These are phyloP conservation scores for Pythium rhizo-oryzae DNA, from an alignment of 352 stramenopile genomes.

Conservation along the genomic window DNA sequence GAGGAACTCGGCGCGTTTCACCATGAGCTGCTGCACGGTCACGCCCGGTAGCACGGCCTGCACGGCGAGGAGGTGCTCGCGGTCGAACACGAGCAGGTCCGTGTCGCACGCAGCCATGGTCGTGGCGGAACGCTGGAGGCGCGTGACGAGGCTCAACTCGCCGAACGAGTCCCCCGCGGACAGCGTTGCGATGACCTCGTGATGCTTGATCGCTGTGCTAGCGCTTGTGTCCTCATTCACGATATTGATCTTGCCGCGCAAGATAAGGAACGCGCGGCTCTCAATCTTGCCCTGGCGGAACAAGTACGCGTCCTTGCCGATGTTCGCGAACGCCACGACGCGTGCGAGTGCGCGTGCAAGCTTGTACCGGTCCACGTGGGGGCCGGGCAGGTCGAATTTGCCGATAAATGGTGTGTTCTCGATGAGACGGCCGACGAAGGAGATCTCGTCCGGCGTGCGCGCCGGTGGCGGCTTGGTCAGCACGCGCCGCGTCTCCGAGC, in stretches of 20 bases:
- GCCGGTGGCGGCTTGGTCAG: slow-evolving; percentile 38
- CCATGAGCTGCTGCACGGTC: slow-evolving; percentile 69
- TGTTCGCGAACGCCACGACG: slow-evolving; percentile 55
- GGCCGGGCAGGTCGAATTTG: slow-evolving; percentile 65
- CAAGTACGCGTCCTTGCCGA: slow-evolving; percentile 54
- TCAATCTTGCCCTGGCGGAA: slow-evolving; percentile 79
- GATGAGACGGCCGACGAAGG: slow-evolving; percentile 59
- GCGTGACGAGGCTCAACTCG: slow-evolving; percentile 74
- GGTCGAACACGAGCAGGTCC: slow-evolving; percentile 78
- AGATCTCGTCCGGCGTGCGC: slow-evolving; percentile 49
- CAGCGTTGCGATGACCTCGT: slow-evolving; percentile 71
- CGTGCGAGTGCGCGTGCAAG: slow-evolving; percentile 53
- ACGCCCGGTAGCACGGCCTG: slow-evolving; percentile 51
- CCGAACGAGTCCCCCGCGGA: slow-evolving; percentile 70
- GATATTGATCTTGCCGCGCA: slow-evolving; percentile 76
- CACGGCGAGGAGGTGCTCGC: slow-evolving; percentile 48
- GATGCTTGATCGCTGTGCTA: slow-evolving; percentile 38
- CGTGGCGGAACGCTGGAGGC: slow-evolving; percentile 67
- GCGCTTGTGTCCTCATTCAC: slow-evolving; percentile 68
- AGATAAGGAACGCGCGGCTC: slow-evolving; percentile 76
- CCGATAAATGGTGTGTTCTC: slow-evolving; percentile 59
- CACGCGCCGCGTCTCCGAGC: slow-evolving; percentile 65
- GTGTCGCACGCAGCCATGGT: slow-evolving; percentile 63
- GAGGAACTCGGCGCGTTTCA: slow-evolving; percentile 71
- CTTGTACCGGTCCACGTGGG: slow-evolving; percentile 44